phyloP scores from a whole-genome alignment of 2,329 filamentous ascomycete species.

The Colletotrichum sp. region DNA sequence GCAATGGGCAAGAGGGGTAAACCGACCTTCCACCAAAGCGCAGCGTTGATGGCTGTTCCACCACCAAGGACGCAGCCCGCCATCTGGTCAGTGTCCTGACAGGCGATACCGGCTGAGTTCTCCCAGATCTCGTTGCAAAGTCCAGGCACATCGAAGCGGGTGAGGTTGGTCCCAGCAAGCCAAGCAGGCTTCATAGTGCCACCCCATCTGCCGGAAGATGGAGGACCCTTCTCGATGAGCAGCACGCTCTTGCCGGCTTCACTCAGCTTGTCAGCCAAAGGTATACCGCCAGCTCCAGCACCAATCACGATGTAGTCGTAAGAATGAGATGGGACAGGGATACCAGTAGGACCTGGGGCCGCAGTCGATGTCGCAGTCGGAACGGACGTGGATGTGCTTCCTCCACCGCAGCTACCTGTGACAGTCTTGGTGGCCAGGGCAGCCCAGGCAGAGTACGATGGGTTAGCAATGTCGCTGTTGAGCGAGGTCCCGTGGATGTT shows the following conservation, averaged over 20 bases:
- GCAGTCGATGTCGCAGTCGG: constrained; percentile 15
- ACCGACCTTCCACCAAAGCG: constrained; percentile 67
- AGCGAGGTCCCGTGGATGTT: constrained; percentile 51
- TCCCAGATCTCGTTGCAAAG: constrained; percentile 75
- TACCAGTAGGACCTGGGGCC: constrained; percentile 31
- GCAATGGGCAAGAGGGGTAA: neutral
- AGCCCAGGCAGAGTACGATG: constrained; percentile 48
- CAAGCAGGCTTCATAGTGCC: constrained; percentile 66
- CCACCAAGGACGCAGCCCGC: constrained; percentile 75
- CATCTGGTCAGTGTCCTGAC: constrained; percentile 75
- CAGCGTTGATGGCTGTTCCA: constrained; percentile 70
- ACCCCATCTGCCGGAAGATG: constrained; percentile 69
- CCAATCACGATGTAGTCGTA: constrained; percentile 71
- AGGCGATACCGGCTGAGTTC: constrained; percentile 67
- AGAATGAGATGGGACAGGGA: constrained; percentile 35
- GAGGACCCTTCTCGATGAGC: constrained; percentile 64
- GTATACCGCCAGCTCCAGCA: constrained; percentile 65
- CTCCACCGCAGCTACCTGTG: constrained; percentile 35
- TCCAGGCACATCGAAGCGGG: constrained; percentile 74
- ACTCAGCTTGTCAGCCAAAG: constrained; percentile 66
- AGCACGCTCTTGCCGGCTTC: constrained; percentile 69
- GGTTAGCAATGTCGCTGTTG: constrained; percentile 38
- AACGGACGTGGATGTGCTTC: constrained; percentile 31
- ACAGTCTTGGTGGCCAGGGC: constrained; percentile 46
- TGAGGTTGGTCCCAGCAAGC: constrained; percentile 66